Percentiles rank a stretch among this genome's conserved stretches.
phyloP scores from a whole-genome alignment of 2,329 filamentous ascomycete genomes.

The Neofusicoccum kwambonambiense region DNA sequence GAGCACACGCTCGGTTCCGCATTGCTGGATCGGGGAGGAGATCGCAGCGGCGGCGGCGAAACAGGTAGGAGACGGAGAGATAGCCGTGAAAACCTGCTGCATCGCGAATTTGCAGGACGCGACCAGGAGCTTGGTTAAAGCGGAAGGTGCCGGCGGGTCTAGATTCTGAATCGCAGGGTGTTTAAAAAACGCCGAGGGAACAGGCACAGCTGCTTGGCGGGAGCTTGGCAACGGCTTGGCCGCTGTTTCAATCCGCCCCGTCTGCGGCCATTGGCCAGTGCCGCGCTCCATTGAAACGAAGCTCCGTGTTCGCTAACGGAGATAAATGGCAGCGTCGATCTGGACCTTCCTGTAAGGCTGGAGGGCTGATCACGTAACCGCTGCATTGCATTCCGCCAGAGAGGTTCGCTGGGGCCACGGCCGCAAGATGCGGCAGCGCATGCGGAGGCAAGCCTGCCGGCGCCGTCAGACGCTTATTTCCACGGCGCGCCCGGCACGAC shows the following conservation, averaged over 20 bases:
- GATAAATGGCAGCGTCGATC: conserved; percentile 8
- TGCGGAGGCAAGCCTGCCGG: neutral
- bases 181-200: neutral
- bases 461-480: neutral
- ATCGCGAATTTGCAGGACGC: neutral
- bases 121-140: conserved; percentile 6
- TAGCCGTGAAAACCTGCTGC: neutral
- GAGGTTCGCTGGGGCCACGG: neutral
- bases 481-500: neutral
- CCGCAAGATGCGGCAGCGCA: neutral
- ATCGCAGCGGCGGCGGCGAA: neutral
- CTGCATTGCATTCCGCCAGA: neutral
- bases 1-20: neutral
- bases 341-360: conserved; percentile 13
- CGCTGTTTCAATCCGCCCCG: neutral
- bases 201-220: neutral
- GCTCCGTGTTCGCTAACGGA: neutral
- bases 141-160: conserved; percentile 1
- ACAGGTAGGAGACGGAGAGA: neutral
- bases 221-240: conserved; percentile 2
- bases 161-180: neutral
- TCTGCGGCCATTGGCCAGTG: neutral
- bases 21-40: neutral
- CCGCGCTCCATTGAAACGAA: neutral
- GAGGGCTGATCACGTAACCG: neutral